These are phyloP conservation scores for Mycena floridula DNA, from an alignment of 768 basidiomycete species.

Conservation along the genomic window DNA sequence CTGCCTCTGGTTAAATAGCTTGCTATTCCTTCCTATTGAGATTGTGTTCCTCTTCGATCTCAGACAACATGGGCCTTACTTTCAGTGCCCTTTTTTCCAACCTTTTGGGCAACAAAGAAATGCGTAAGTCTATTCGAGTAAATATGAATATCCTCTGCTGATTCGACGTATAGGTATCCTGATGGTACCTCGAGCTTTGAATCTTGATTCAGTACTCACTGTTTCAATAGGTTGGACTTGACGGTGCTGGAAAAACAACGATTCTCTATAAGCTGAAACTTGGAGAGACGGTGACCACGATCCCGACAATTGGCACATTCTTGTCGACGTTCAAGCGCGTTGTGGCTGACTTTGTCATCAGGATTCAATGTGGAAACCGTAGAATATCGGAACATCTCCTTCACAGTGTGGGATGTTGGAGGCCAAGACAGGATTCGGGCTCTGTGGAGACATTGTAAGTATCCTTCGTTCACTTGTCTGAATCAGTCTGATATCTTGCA, in stretches of 20 bases:
- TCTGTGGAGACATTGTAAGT: conserved; percentile 99
- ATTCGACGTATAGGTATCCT: conserved; percentile 73
- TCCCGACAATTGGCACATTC: conserved; percentile 90
- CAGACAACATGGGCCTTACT: conserved; percentile 85
- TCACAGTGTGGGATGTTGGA: conserved; percentile 99
- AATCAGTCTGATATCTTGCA: conserved; percentile 27
- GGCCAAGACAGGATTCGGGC: conserved; percentile 99
- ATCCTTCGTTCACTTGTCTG: conserved; percentile 8
- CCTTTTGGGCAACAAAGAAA: conserved; percentile 98
- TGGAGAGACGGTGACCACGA: conserved; percentile 99
- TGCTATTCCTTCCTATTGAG: too few species aligned
- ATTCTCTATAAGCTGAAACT: conserved; percentile 99
- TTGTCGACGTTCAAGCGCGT: conserved; percentile 5
- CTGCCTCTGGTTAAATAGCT: too few species aligned
- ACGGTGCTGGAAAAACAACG: conserved; percentile 97
- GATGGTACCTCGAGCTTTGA: conserved; percentile 55
- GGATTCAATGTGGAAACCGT: conserved; percentile 99
- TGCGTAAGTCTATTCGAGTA: conserved; percentile 67
- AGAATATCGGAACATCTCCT: conserved; percentile 99
- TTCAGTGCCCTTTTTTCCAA: conserved; percentile 70
- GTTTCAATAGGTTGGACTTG: conserved; percentile 83
- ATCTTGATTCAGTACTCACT: neutral
- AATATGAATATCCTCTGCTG: conserved; percentile 22
- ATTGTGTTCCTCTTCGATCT: too few species aligned
- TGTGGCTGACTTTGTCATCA: conserved; percentile 25